Conservation (phyloP, 345 rosid genomes). For the Hibiscus syriacus region DNA sequence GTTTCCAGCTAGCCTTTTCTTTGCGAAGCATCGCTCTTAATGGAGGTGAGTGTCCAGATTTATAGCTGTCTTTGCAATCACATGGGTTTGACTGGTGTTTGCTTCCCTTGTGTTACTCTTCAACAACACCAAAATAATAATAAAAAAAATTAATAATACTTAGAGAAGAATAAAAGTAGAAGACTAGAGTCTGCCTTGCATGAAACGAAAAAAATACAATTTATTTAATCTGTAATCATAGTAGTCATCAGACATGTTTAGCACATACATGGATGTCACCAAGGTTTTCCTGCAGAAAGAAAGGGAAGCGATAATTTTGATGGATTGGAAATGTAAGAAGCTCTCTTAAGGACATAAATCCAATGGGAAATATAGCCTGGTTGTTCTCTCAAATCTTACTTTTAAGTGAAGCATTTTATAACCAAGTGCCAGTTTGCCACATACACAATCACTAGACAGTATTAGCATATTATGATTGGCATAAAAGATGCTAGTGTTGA, state of each 20-base stretch:
- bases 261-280: not conserved
- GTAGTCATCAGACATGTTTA: not conserved
- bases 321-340: not conserved
- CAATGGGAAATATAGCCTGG: not conserved
- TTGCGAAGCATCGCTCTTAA: conserved; percentile 67
- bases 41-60: conserved; percentile 49
- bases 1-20: conserved; percentile 91
- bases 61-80: not conserved
- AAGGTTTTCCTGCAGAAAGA: conserved; percentile 1
- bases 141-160: not conserved
- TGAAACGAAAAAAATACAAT: not conserved
- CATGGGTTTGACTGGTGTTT: not conserved
- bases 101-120: not conserved
- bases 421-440: not conserved
- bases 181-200: not conserved
- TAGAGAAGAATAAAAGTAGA: too few relatives aligned
- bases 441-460: not conserved
- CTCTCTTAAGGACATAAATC: not conserved
- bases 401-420: not conserved
- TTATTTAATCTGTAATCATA: not conserved
- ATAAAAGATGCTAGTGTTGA: not conserved
- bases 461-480: not conserved
- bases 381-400: not conserved
- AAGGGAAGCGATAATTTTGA: not conserved
- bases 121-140: not conserved